These are phyloP conservation scores for Aureobasidium sp. DNA, from an alignment of 2,329 filamentous ascomycete species.

Conservation along the genomic window DNA sequence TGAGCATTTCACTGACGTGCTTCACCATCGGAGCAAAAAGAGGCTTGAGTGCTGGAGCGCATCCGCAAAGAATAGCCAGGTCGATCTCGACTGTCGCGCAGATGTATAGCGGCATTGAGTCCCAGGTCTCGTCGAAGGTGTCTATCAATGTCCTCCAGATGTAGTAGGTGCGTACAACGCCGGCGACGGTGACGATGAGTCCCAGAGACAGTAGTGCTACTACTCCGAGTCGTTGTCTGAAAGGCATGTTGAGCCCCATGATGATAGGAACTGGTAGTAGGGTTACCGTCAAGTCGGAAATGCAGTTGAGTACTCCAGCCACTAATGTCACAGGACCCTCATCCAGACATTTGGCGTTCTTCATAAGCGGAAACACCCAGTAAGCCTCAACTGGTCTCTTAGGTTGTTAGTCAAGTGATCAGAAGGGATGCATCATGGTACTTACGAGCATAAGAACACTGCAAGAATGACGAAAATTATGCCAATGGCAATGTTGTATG, in stretches of 20 bases:
- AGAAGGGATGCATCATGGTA: background rate
- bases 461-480: constrained; percentile 41
- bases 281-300: constrained; percentile 48
- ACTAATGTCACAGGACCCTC: constrained; percentile 45
- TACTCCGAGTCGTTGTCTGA: constrained; percentile 36
- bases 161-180: constrained; percentile 47
- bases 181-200: constrained; percentile 29
- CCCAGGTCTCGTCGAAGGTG: constrained; percentile 52
- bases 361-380: constrained; percentile 42
- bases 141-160: constrained; percentile 46
- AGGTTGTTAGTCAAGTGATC: constrained; percentile 19
- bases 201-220: constrained; percentile 24
- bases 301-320: constrained; percentile 47
- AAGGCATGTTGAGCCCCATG: constrained; percentile 46
- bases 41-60: constrained; percentile 40
- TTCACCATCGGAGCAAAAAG: constrained; percentile 24
- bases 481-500: constrained; percentile 41
- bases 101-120: constrained; percentile 52
- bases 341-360: constrained; percentile 41
- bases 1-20: constrained; percentile 15
- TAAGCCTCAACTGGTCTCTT: constrained; percentile 45
- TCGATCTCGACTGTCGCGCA: constrained; percentile 52
- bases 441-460: constrained; percentile 45
- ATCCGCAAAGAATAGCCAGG: constrained; percentile 47
- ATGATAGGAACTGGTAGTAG: constrained; percentile 50